Conservation (phyloP, 495 filamentous ascomycete genomes). For the Lasiosphaeria miniovina region DNA sequence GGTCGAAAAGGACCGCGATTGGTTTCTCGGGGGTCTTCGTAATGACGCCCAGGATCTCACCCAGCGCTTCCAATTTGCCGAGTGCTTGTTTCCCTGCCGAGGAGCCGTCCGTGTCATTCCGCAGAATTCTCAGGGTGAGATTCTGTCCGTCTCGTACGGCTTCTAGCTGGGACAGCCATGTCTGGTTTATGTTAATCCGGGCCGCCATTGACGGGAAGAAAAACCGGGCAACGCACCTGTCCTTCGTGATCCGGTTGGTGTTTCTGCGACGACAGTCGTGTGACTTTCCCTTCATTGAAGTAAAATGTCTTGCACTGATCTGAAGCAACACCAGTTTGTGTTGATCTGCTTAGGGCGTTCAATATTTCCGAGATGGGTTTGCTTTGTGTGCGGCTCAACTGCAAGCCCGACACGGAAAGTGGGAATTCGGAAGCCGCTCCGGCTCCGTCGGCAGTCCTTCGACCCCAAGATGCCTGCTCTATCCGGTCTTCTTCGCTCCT, state of each 20-base stretch:
- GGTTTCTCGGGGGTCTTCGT: slow-evolving; percentile 4
- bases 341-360: slow-evolving; percentile 3
- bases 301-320: slow-evolving; percentile 7
- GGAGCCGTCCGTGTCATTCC: slow-evolving; percentile 9
- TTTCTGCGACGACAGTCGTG: neutral
- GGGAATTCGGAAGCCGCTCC: slow-evolving; percentile 7
- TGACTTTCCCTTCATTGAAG: slow-evolving; percentile 12
- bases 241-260: neutral
- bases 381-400: slow-evolving; percentile 6
- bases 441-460: slow-evolving; percentile 1
- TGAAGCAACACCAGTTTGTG: neutral
- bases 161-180: slow-evolving; percentile 18
- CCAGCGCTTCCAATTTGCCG: slow-evolving; percentile 13
- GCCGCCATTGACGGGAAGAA: neutral
- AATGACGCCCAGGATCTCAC: slow-evolving; percentile 8
- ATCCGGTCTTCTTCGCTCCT: slow-evolving; percentile 13
- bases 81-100: slow-evolving; percentile 6
- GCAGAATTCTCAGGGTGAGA: slow-evolving; percentile 15
- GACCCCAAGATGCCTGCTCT: slow-evolving; percentile 16
- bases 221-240: neutral
- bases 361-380: slow-evolving; percentile 9
- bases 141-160: neutral
- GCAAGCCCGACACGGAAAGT: slow-evolving; percentile 6
- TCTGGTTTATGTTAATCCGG: slow-evolving; percentile 2
- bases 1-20: slow-evolving; percentile 12